phyloP scores from a whole-genome alignment of 768 basidiomycete genomes.

The Neoboletus magnificus region DNA sequence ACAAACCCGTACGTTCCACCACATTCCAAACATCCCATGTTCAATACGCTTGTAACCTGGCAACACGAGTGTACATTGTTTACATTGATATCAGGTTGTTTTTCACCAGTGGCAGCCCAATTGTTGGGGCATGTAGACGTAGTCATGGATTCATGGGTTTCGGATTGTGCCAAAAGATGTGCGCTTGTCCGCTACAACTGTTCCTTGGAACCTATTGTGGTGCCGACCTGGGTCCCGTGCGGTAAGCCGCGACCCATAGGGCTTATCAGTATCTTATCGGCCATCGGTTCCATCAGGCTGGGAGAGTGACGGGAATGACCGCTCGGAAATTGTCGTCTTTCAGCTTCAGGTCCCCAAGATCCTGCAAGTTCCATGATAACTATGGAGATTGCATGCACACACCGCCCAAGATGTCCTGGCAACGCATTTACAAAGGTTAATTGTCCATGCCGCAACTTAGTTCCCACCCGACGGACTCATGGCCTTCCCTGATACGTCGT shows the following conservation, averaged over 20 bases:
- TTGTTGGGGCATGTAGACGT: background rate
- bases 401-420: background rate
- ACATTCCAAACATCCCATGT: background rate
- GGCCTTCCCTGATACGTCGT: background rate
- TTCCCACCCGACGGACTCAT: background rate
- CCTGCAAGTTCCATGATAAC: background rate
- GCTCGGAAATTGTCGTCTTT: background rate
- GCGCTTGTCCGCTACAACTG: background rate
- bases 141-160: no score
- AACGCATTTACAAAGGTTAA: background rate
- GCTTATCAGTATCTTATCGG: no score
- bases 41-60: background rate
- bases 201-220: background rate
- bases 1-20: background rate
- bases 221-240: background rate
- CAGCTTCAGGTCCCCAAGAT: background rate
- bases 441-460: background rate
- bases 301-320: background rate
- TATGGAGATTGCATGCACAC: background rate
- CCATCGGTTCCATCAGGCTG: background rate
- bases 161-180: background rate
- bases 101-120: background rate
- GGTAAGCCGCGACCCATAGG: background rate
- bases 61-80: background rate
- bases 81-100: background rate